Conservation (phyloP, 2,329 filamentous ascomycete species). For the Diplodia seriata region DNA sequence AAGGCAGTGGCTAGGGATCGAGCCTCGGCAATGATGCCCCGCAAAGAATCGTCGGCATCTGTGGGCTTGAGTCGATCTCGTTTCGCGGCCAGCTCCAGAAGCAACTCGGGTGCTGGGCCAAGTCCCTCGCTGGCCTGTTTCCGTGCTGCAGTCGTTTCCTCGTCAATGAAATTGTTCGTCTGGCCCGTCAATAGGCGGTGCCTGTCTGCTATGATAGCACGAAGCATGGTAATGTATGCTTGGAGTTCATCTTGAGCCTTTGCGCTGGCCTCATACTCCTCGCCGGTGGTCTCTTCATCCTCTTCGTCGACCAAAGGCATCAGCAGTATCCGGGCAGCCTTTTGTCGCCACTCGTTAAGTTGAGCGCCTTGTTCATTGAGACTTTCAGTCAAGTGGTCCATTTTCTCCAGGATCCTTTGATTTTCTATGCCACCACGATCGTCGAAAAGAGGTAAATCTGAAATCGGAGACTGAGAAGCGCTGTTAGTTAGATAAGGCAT, state of each 20-base stretch:
- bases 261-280: constrained; percentile 88
- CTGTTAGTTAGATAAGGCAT: background rate
- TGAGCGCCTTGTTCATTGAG: constrained; percentile 76
- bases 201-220: constrained; percentile 79
- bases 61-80: constrained; percentile 60
- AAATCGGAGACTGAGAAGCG: constrained; percentile 38
- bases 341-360: constrained; percentile 76
- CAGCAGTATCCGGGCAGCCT: constrained; percentile 73
- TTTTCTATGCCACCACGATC: constrained; percentile 75
- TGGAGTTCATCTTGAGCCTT: constrained; percentile 77
- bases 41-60: constrained; percentile 67
- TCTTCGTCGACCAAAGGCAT: constrained; percentile 85
- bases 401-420: constrained; percentile 67
- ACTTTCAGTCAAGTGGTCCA: constrained; percentile 68
- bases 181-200: constrained; percentile 78
- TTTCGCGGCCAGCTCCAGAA: constrained; percentile 60
- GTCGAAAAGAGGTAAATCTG: constrained; percentile 62
- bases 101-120: constrained; percentile 74
- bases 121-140: constrained; percentile 66
- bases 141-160: constrained; percentile 72
- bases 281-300: constrained; percentile 76
- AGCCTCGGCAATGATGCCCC: constrained; percentile 72
- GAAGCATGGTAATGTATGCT: constrained; percentile 80
- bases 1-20: constrained; percentile 68
- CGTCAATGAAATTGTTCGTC: constrained; percentile 73